phyloP scores from a whole-genome alignment of 805 yeast species.

The Hanseniaspora vineae region DNA sequence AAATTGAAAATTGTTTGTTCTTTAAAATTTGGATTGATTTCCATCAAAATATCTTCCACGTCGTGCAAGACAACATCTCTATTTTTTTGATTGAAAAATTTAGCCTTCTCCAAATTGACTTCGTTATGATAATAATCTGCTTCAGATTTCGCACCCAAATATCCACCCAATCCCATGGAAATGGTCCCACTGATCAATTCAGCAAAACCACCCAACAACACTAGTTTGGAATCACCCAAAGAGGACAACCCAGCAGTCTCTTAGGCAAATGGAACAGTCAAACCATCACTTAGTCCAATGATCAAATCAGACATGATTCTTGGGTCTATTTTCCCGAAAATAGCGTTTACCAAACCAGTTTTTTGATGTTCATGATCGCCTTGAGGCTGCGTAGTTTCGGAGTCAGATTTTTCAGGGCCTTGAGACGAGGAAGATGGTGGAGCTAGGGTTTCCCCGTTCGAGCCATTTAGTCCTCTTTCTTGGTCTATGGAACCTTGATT shows the following conservation, averaged over 20 bases:
- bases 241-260: slow-evolving; percentile 91
- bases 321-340: slow-evolving; percentile 55
- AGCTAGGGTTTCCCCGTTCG: too few relatives aligned
- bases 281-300: slow-evolving; percentile 89
- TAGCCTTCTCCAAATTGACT: slow-evolving; percentile 56
- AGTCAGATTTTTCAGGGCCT: not conserved
- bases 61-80: slow-evolving; percentile 32
- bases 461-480: too few relatives aligned
- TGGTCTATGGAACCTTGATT: too few relatives aligned
- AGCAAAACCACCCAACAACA: slow-evolving; percentile 96
- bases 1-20: slow-evolving; percentile 64
- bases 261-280: slow-evolving; percentile 98
- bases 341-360: not conserved
- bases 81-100: slow-evolving; percentile 45
- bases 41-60: slow-evolving; percentile 67
- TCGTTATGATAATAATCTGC: slow-evolving; percentile 59
- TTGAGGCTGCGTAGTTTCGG: not conserved
- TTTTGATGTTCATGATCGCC: not conserved
- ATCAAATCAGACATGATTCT: slow-evolving; percentile 88
- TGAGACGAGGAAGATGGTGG: too few relatives aligned
- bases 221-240: slow-evolving; percentile 78
- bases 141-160: slow-evolving; percentile 86
- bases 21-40: slow-evolving; percentile 42
- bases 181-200: slow-evolving; percentile 95
- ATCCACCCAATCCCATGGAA: slow-evolving; percentile 97